Percentiles rank a stretch among this genome's conserved stretches.
These are phyloP conservation scores for Exophiala viscosa DNA, from an alignment of 2,329 filamentous ascomycete genomes.

Conservation along the genomic window DNA sequence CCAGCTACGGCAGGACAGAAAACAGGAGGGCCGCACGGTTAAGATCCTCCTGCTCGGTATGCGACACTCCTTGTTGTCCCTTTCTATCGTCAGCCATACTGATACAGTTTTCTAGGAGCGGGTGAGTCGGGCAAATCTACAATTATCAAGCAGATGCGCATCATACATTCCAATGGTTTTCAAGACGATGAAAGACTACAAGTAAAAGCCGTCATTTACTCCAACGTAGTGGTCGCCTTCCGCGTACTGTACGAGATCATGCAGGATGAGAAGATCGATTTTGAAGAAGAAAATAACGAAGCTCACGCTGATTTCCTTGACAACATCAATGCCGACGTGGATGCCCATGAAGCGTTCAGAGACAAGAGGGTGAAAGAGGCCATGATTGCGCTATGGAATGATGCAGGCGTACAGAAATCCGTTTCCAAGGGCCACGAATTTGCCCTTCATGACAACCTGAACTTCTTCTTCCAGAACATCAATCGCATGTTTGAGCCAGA, in stretches of 20 bases:
- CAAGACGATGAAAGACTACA: constrained; percentile 84
- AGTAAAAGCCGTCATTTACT: constrained; percentile 93
- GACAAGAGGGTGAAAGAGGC: constrained; percentile 60
- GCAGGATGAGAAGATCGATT: constrained; percentile 75
- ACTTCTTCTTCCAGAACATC: constrained; percentile 80
- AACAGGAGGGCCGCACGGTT: constrained; percentile 78
- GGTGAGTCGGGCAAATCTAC: constrained; percentile 96
- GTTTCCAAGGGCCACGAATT: constrained; percentile 94
- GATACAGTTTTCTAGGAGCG: constrained; percentile 59
- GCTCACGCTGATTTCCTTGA: constrained; percentile 75
- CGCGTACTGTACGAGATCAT: constrained; percentile 88
- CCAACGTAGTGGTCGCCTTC: constrained; percentile 89
- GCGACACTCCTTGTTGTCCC: constrained; percentile 31
- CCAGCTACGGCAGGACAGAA: constrained; percentile 80
- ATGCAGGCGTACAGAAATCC: constrained; percentile 78
- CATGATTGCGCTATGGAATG: constrained; percentile 79
- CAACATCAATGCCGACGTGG: constrained; percentile 72
- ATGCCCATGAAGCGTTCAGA: constrained; percentile 75
- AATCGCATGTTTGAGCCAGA: constrained; percentile 70
- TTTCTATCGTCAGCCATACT: background rate
- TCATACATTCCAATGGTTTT: constrained; percentile 93
- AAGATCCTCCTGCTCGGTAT: constrained; percentile 90
- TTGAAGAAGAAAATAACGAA: constrained; percentile 74
- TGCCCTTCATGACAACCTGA: constrained; percentile 89
- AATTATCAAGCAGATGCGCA: constrained; percentile 97